A percentile compares a stretch with the other conserved stretches of the same genome.
Conservation (phyloP, 495 filamentous ascomycete genomes). For the Talaromyces stipitatus region DNA sequence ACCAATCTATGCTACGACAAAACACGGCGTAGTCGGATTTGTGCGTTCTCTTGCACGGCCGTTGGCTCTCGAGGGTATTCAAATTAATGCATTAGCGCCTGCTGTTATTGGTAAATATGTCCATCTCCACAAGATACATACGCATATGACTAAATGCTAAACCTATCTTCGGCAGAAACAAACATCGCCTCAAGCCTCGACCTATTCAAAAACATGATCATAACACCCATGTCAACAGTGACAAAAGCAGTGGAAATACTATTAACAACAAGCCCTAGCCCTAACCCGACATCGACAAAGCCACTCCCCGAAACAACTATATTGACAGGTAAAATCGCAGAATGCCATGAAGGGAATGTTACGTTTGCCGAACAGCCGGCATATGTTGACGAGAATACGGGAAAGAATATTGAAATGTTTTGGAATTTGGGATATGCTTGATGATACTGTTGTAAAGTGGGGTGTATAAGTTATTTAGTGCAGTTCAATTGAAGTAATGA, state of each 20-base stretch:
- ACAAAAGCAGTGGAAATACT: conserved; percentile 28
- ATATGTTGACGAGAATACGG: conserved; percentile 44
- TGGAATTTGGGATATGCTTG: conserved; percentile 36
- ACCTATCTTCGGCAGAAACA: conserved; percentile 25
- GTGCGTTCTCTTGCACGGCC: conserved; percentile 38
- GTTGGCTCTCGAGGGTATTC: conserved; percentile 34
- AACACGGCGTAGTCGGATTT: conserved; percentile 42
- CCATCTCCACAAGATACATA: conserved; percentile 1
- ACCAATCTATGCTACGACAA: conserved; percentile 45
- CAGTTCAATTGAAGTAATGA: conserved; percentile 38
- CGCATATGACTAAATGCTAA: neutral
- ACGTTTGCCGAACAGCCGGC: conserved; percentile 40
- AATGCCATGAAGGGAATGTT: conserved; percentile 47
- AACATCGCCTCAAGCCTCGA: conserved; percentile 35
- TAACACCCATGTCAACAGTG: conserved; percentile 47
- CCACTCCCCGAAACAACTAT: neutral
- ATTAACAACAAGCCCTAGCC: neutral
- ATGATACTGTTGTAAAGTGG: neutral
- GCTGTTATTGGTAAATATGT: conserved; percentile 36
- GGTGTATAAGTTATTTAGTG: neutral
- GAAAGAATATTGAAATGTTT: conserved; percentile 42
- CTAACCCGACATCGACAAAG: neutral
- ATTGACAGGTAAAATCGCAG: conserved; percentile 25
- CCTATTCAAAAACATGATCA: conserved; percentile 41
- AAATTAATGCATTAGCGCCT: conserved; percentile 48